phyloP scores from a whole-genome alignment of 441 rosid species.

The Sinapis alba region DNA sequence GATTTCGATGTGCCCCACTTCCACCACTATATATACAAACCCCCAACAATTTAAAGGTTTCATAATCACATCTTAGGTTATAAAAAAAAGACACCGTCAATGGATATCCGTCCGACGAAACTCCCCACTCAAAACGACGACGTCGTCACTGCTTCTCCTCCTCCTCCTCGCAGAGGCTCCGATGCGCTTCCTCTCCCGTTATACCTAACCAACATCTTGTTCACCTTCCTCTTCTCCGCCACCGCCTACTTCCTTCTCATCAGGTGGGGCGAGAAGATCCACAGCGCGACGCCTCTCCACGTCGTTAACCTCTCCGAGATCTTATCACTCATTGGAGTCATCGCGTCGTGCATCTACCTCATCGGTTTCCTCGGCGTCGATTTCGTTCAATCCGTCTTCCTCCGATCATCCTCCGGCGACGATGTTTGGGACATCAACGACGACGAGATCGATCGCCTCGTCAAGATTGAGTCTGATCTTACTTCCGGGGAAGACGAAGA shows the following conservation, averaged over 20 bases:
- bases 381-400: slow-evolving; percentile 43
- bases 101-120: background rate
- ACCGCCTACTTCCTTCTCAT: slow-evolving; percentile 52
- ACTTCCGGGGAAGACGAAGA: slow-evolving; percentile 48
- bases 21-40: background rate
- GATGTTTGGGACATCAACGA: slow-evolving; percentile 42
- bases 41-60: background rate
- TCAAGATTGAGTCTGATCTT: slow-evolving; percentile 7
- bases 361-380: slow-evolving; percentile 61
- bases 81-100: background rate
- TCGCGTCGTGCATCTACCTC: slow-evolving; percentile 52
- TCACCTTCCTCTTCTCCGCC: slow-evolving; percentile 53
- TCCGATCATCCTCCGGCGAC: slow-evolving; percentile 48
- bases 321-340: slow-evolving; percentile 44
- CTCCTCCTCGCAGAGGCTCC: slow-evolving; percentile 38
- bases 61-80: background rate
- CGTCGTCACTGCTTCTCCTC: background rate
- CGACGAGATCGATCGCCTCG: slow-evolving; percentile 33
- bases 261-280: slow-evolving; percentile 66
- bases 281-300: slow-evolving; percentile 53
- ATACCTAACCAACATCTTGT: slow-evolving; percentile 45
- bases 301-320: slow-evolving; percentile 47
- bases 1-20: background rate
- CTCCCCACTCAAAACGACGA: background rate
- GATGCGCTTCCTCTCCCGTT: slow-evolving; percentile 56